Percentiles rank a stretch among this genome's conserved stretches.
phyloP scores from a whole-genome alignment of 192 early-diverging fungal genomes.

The Spizellomyces sp. region DNA sequence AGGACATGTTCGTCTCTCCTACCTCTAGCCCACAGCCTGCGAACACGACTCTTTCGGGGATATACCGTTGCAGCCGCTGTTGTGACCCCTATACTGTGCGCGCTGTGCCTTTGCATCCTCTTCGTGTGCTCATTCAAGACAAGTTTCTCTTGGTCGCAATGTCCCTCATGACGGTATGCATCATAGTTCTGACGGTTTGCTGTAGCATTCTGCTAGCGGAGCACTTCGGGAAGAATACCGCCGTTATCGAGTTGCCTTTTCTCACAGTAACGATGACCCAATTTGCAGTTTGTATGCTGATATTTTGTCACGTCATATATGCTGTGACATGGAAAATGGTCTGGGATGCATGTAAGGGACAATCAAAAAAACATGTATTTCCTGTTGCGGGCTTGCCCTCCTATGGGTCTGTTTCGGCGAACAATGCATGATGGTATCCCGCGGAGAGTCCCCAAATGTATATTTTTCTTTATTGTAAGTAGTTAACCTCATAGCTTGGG shows the following conservation, averaged over 20 bases:
- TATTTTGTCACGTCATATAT: constrained; percentile 39
- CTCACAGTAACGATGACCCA: constrained; percentile 25
- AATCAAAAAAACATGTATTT: constrained; percentile 16
- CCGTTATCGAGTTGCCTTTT: constrained; percentile 20
- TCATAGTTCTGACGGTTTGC: constrained; percentile 34
- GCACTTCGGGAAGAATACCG: constrained; percentile 25
- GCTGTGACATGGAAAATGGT: constrained; percentile 34
- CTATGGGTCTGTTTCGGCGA: too few species aligned
- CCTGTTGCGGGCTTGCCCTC: too few species aligned
- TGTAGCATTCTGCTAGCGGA: constrained; percentile 32
- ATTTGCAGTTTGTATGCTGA: constrained; percentile 35
- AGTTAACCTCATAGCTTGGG: neutral
- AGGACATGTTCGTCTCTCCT: neutral
- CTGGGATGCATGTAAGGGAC: constrained; percentile 33
- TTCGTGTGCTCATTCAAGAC: constrained; percentile 23
- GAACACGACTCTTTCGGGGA: neutral
- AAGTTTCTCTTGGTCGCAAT: constrained; percentile 37
- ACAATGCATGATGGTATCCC: too few species aligned
- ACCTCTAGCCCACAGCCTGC: neutral
- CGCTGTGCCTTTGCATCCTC: constrained; percentile 22
- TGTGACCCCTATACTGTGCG: constrained; percentile 39
- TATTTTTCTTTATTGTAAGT: too few species aligned
- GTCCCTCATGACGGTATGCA: constrained; percentile 37
- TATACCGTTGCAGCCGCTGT: constrained; percentile 47
- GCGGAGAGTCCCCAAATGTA: too few species aligned